Conservation (phyloP, 2,329 filamentous ascomycete genomes). For the Fusarium brachygibbosum region DNA sequence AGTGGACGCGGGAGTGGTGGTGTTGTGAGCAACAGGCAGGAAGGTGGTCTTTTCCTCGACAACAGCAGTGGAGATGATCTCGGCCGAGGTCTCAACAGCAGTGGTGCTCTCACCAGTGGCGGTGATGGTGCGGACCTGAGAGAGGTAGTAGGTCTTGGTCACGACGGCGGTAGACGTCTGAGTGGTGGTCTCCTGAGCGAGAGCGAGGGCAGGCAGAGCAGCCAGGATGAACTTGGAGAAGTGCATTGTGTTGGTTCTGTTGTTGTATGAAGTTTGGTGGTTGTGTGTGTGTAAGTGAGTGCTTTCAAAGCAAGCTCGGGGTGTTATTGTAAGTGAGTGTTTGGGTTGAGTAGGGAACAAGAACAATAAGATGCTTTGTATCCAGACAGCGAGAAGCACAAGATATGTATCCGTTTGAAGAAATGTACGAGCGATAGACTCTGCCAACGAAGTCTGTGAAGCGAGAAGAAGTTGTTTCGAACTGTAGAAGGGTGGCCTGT, state of each 20-base stretch:
- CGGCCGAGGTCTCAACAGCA: slow-evolving; percentile 41
- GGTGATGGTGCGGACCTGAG: slow-evolving; percentile 59
- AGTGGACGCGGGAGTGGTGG: slow-evolving; percentile 48
- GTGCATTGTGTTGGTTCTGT: slow-evolving; percentile 53
- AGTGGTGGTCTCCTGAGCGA: slow-evolving; percentile 61
- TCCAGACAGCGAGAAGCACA: slow-evolving; percentile 39
- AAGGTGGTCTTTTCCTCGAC: slow-evolving; percentile 38
- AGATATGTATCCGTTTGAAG: slow-evolving; percentile 41
- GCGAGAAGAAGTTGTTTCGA: slow-evolving; percentile 44
- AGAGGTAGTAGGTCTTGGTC: slow-evolving; percentile 67
- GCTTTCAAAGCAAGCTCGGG: slow-evolving; percentile 41
- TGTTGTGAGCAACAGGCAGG: slow-evolving; percentile 47
- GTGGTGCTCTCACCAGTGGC: slow-evolving; percentile 52
- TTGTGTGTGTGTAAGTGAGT: slow-evolving; percentile 40
- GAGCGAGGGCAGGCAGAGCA: slow-evolving; percentile 67
- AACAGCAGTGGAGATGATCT: slow-evolving; percentile 29
- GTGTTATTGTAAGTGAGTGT: slow-evolving; percentile 43
- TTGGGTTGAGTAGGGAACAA: slow-evolving; percentile 34
- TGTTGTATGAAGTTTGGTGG: slow-evolving; percentile 12
- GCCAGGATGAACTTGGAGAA: slow-evolving; percentile 61
- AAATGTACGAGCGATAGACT: slow-evolving; percentile 58
- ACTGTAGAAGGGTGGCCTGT: slow-evolving; percentile 39
- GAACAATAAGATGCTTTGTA: slow-evolving; percentile 49
- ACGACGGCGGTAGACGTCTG: slow-evolving; percentile 65
- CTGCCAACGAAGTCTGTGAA: slow-evolving; percentile 68